Evolutionary conservation across 2,329 filamentous ascomycete species (phyloP).

Genomic region (Emergomyces pasteurianus): DNA sequence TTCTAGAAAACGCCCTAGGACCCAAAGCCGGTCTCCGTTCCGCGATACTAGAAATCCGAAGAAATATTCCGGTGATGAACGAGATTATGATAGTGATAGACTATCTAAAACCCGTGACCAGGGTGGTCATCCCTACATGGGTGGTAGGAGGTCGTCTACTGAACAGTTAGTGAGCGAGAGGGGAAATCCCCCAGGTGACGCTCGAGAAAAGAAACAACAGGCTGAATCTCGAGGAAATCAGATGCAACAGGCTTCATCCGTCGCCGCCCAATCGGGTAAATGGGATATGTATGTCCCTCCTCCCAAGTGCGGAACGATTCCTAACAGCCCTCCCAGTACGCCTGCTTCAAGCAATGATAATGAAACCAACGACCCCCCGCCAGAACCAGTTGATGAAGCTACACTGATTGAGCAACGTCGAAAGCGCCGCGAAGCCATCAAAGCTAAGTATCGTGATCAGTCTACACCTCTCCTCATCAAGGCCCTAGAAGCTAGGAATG

Average conservation of each 20-base stretch:
- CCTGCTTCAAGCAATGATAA: conserved; percentile 11
- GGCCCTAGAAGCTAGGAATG: conserved; percentile 54
- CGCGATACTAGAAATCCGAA: conserved; percentile 27
- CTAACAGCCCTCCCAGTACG: conserved; percentile 11
- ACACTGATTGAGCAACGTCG: conserved; percentile 75
- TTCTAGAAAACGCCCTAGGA: conserved; percentile 45
- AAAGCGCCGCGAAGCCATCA: conserved; percentile 70
- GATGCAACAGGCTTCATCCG: conserved; percentile 37
- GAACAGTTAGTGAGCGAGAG: conserved; percentile 54
- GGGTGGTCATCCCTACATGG: conserved; percentile 7
- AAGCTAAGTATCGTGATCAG: conserved; percentile 64
- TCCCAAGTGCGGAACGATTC: not conserved
- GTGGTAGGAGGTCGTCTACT: conserved; percentile 40
- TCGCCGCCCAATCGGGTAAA: conserved; percentile 19
- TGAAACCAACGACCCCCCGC: conserved; percentile 30
- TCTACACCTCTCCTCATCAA: conserved; percentile 57
- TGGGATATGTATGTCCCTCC: conserved; percentile 32
- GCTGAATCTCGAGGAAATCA: conserved; percentile 57
- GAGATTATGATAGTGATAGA: conserved; percentile 18
- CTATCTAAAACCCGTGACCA: conserved; percentile 19
- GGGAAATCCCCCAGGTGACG: conserved; percentile 47
- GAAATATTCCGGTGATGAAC: conserved; percentile 27
- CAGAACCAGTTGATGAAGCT: conserved; percentile 62
- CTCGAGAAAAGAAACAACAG: conserved; percentile 48
- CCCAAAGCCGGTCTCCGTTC: conserved; percentile 40